phyloP scores from a whole-genome alignment of 2,329 filamentous ascomycete species.

The Davidsoniella australis region DNA sequence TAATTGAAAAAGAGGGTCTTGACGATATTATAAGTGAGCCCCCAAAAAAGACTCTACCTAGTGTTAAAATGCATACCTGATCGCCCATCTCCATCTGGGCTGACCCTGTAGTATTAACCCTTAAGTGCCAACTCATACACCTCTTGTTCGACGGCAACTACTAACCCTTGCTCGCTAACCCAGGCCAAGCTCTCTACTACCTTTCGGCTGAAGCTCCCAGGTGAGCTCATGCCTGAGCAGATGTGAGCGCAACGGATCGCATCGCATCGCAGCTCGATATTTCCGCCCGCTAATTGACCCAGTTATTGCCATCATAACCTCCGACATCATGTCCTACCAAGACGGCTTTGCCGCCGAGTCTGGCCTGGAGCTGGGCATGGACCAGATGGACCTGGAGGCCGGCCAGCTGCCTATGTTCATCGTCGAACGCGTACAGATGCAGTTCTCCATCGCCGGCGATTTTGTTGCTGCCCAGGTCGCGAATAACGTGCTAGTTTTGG shows the following conservation, averaged over 20 bases:
- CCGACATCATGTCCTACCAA: slow-evolving; percentile 47
- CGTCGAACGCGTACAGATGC: slow-evolving; percentile 78
- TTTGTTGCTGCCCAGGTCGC: slow-evolving; percentile 94
- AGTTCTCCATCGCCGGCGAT: slow-evolving; percentile 86
- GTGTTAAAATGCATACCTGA: too few relatives aligned
- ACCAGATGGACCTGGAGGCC: slow-evolving; percentile 32
- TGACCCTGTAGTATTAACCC: too few relatives aligned
- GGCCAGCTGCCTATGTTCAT: slow-evolving; percentile 80
- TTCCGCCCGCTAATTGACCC: too few relatives aligned
- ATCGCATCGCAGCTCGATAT: neutral
- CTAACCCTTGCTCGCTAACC: neutral
- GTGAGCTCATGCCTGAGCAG: too few relatives aligned
- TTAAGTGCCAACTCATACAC: too few relatives aligned
- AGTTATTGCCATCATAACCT: neutral
- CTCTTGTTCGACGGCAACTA: too few relatives aligned
- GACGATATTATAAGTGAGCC: too few relatives aligned
- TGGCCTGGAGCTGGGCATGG: slow-evolving; percentile 32
- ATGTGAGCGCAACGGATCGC: neutral
- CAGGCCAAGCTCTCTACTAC: too few relatives aligned
- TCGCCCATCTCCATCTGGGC: too few relatives aligned
- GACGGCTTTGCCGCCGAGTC: slow-evolving; percentile 52
- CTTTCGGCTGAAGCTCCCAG: too few relatives aligned
- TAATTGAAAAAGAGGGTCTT: too few relatives aligned
- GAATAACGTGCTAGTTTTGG: slow-evolving; percentile 89
- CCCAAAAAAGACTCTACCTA: too few relatives aligned